Evolutionary conservation across 176 grass and related monocot genomes (phyloP).

Genomic region (Oryza punctata): DNA sequence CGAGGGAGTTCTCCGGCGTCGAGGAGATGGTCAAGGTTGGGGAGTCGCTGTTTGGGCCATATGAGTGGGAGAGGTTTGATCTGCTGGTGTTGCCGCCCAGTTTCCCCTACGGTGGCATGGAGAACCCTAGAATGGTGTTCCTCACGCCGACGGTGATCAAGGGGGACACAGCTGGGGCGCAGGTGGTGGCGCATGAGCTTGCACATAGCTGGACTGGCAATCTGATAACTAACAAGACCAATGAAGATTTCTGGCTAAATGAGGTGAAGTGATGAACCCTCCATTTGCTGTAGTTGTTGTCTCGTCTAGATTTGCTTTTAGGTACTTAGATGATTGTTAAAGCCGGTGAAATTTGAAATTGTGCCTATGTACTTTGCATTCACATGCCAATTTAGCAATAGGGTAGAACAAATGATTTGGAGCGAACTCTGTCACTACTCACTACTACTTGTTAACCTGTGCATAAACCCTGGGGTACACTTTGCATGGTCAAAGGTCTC

Average conservation of each 20-base stretch:
- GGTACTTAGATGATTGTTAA: background rate
- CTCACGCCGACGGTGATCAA: slow-evolving; percentile 81
- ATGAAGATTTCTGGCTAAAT: slow-evolving; percentile 97
- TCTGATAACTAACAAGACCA: slow-evolving; percentile 94
- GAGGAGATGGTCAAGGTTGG: slow-evolving; percentile 93
- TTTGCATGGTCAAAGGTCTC: background rate
- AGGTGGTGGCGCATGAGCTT: slow-evolving; percentile 89
- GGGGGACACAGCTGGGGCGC: slow-evolving; percentile 75
- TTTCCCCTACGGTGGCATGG: slow-evolving; percentile 93
- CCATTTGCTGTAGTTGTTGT: background rate
- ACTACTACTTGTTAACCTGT: background rate
- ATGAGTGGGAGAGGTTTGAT: slow-evolving; percentile 95
- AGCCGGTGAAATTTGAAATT: background rate
- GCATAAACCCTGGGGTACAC: background rate
- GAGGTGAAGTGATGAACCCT: slow-evolving; percentile 51
- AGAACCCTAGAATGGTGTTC: slow-evolving; percentile 97
- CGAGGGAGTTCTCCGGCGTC: slow-evolving; percentile 81
- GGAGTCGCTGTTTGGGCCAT: slow-evolving; percentile 79
- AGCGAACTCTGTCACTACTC: background rate
- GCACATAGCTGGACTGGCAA: slow-evolving; percentile 95
- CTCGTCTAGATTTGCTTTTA: background rate
- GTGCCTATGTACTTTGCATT: background rate
- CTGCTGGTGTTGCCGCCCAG: slow-evolving; percentile 84
- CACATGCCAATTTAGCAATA: background rate
- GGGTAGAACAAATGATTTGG: background rate